phyloP scores from a whole-genome alignment of 2,329 filamentous ascomycete species.

The Colletotrichum aenigma region DNA sequence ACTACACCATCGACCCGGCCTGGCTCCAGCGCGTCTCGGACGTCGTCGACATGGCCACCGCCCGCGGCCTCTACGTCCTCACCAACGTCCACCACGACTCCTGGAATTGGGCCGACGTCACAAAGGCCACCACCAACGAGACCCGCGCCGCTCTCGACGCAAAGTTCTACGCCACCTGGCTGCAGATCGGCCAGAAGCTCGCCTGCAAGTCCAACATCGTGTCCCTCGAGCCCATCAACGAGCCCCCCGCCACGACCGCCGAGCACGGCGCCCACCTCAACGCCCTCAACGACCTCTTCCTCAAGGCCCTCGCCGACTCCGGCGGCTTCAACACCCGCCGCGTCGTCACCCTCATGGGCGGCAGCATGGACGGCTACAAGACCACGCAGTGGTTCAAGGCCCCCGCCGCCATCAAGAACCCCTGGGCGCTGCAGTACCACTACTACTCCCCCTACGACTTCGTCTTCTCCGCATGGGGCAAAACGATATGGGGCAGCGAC shows the following conservation, averaged over 20 bases:
- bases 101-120: slow-evolving; percentile 62
- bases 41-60: slow-evolving; percentile 60
- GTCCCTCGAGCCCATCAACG: slow-evolving; percentile 65
- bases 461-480: slow-evolving; percentile 57
- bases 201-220: slow-evolving; percentile 58
- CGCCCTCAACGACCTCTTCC: slow-evolving; percentile 60
- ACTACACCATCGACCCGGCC: slow-evolving; percentile 55
- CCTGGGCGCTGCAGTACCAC: slow-evolving; percentile 66
- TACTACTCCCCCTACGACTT: slow-evolving; percentile 63
- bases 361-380: slow-evolving; percentile 50
- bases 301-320: slow-evolving; percentile 55
- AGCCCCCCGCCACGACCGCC: slow-evolving; percentile 56
- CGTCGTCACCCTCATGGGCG: slow-evolving; percentile 60
- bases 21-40: slow-evolving; percentile 64
- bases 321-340: slow-evolving; percentile 60
- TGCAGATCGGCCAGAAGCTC: slow-evolving; percentile 59
- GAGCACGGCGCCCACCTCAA: slow-evolving; percentile 56
- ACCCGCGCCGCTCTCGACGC: slow-evolving; percentile 59
- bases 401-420: slow-evolving; percentile 54
- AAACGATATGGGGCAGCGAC: slow-evolving; percentile 63
- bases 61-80: slow-evolving; percentile 54
- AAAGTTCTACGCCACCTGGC: slow-evolving; percentile 60
- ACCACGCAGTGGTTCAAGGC: slow-evolving; percentile 58
- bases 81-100: slow-evolving; percentile 65
- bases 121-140: slow-evolving; percentile 36